These are phyloP conservation scores for Cryomyces antarcticus DNA, from an alignment of 495 filamentous ascomycete species.

Conservation along the genomic window DNA sequence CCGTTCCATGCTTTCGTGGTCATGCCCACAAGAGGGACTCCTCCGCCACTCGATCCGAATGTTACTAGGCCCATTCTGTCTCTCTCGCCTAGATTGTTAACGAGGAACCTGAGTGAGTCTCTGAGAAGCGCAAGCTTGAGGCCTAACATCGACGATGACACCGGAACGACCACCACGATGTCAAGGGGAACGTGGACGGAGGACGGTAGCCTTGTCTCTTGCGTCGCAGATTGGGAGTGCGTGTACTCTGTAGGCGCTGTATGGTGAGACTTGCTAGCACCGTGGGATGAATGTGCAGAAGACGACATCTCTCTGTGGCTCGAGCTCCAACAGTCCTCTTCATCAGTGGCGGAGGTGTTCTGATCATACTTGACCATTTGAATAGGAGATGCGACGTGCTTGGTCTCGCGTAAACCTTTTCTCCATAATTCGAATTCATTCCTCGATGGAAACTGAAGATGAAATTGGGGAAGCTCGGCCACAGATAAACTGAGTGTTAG, in stretches of 20 bases:
- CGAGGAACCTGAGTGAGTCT: slow-evolving; percentile 87
- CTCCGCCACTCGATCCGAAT: slow-evolving; percentile 86
- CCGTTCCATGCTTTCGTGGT: slow-evolving; percentile 84
- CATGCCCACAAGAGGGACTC: slow-evolving; percentile 93
- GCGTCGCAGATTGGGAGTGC: slow-evolving; percentile 26
- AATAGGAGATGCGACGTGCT: slow-evolving; percentile 37
- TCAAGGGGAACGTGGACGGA: slow-evolving; percentile 84
- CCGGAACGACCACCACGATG: slow-evolving; percentile 89
- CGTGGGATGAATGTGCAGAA: slow-evolving; percentile 73
- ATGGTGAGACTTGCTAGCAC: slow-evolving; percentile 51
- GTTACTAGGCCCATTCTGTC: slow-evolving; percentile 96
- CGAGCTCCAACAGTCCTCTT: slow-evolving; percentile 66
- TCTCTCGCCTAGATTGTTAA: slow-evolving; percentile 73
- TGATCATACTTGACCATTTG: slow-evolving; percentile 45
- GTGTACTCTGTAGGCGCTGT: slow-evolving; percentile 72
- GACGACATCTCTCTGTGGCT: slow-evolving; percentile 31
- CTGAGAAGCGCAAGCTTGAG: slow-evolving; percentile 90
- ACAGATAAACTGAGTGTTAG: slow-evolving; percentile 85
- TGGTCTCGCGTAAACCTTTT: slow-evolving; percentile 66
- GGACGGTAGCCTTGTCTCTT: slow-evolving; percentile 31
- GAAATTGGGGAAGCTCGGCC: slow-evolving; percentile 87
- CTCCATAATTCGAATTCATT: slow-evolving; percentile 83
- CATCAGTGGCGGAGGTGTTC: slow-evolving; percentile 67
- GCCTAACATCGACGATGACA: slow-evolving; percentile 97
- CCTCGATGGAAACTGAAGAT: slow-evolving; percentile 73